phyloP scores from a whole-genome alignment of 1,284 basidiomycete genomes.

The Boletus mariae region DNA sequence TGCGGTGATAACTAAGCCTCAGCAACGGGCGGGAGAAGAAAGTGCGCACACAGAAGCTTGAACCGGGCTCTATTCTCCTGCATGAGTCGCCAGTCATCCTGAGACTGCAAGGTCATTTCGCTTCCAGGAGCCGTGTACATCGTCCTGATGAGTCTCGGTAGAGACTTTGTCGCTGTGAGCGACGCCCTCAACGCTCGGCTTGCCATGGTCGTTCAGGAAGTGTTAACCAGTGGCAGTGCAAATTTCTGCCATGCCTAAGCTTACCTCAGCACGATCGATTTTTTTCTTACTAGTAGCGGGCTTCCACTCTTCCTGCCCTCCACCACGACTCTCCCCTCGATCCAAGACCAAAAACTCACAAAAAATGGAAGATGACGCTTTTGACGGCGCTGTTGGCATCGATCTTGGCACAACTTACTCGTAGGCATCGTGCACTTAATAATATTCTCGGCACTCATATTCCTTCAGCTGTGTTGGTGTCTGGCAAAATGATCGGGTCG shows the following conservation, averaged over 20 bases:
- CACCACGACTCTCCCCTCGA: conserved; percentile 30
- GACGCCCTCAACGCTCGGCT: conserved; percentile 41
- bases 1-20: conserved; percentile 31
- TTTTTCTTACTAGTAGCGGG: conserved; percentile 19
- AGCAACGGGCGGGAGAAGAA: conserved; percentile 7
- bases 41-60: conserved; percentile 45
- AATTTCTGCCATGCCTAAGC: conserved; percentile 27
- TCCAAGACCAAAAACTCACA: conserved; percentile 44
- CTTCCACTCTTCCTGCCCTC: conserved; percentile 18
- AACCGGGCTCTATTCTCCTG: conserved; percentile 55
- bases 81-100: conserved; percentile 63
- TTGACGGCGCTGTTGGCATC: conserved; percentile 96
- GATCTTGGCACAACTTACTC: conserved; percentile 91
- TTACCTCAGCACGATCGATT: conserved; percentile 41
- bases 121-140: conserved; percentile 34
- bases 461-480: conserved; percentile 83
- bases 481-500: conserved; percentile 98
- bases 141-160: conserved; percentile 23
- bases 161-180: conserved; percentile 36
- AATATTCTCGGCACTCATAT: conserved; percentile 15
- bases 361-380: conserved; percentile 83
- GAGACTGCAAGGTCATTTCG: conserved; percentile 40
- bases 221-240: conserved; percentile 47
- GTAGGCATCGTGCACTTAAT: conserved; percentile 42
- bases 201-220: conserved; percentile 29